Base-by-base conservation (phyloP, 352 stramenopile genomes). In the Nothophytophthora sp. region DNA sequence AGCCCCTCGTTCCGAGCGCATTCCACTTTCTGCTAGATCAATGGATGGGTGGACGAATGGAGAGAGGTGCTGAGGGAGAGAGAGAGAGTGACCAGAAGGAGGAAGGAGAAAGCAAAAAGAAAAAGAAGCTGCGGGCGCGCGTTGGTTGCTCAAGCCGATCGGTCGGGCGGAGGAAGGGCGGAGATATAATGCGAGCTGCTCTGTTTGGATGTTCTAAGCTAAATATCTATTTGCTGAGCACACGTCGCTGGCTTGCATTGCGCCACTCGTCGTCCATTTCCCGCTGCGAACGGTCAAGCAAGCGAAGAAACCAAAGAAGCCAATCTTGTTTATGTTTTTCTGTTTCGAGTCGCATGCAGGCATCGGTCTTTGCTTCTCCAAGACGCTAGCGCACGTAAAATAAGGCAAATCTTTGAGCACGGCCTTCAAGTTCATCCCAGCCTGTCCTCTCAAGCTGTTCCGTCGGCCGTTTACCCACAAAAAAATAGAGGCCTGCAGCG, bases 221-320 rank as follows among this genome's bases (percentile, higher is more conserved):
- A n/a, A 35, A 35, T 79, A 79, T 75, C 68, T 75, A 75, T 78
- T 73, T 73, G 63, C 30, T 35, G 49, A 23, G 37, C 47, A 23
- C 35, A 15, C 35, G 3, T 41, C 34, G 6, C 34, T 39, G 34
- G 34, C n/a, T 8, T 22, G 5, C 34, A 16, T 5, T n/a, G n/a
- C n/a, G n/a, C n/a, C n/a, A n/a, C n/a, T 8, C 1, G 13, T 34
- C 12, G 27, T 24, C 36, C 27, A 27, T 25, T 47, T 41, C 6
- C 10, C 11, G 40, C 12, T 40, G 27, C 41, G 36, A 37, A 29
- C 10, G 18, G 39, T 28, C 34, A 29, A 34, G 10, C 10, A 10
- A 34, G 29, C 29, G 29, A n/a, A 45, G 39, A 63, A n/a, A n/a
- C n/a, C n/a, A n/a, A n/a, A 50, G 25, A 50, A 42, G 30, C 35